Evolutionary conservation across 257 asterid species (phyloP).

Genomic region (Echites panduratus): DNA sequence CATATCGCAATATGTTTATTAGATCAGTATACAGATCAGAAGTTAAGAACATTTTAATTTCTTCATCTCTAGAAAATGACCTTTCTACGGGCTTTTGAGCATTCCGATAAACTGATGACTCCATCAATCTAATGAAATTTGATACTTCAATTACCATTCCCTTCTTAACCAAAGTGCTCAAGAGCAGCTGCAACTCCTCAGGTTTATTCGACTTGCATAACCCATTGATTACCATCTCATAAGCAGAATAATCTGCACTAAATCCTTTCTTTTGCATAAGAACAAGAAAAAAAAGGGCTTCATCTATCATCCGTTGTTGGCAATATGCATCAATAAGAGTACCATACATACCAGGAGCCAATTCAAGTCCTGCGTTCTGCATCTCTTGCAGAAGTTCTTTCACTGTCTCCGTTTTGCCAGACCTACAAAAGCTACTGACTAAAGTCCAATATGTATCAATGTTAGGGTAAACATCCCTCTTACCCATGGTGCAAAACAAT

Average conservation of each 20-base stretch:
- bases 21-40: conserved; percentile 24
- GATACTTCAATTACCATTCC: conserved; percentile 16
- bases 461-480: conserved; percentile 16
- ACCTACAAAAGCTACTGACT: conserved; percentile 21
- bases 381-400: conserved; percentile 23
- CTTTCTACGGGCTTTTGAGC: conserved; percentile 10
- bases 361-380: conserved; percentile 21
- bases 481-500: conserved; percentile 18
- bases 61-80: conserved; percentile 7
- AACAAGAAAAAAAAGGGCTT: conserved; percentile 19
- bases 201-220: conserved; percentile 19
- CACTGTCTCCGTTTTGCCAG: conserved; percentile 17
- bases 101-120: conserved; percentile 8
- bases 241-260: conserved; percentile 9
- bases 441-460: conserved; percentile 27
- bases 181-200: conserved; percentile 19
- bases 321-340: conserved; percentile 20
- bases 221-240: conserved; percentile 20
- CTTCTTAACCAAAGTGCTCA: conserved; percentile 29
- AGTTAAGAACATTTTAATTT: background rate
- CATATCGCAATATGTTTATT: conserved; percentile 11
- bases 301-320: conserved; percentile 17
- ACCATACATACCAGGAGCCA: conserved; percentile 17
- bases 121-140: conserved; percentile 12
- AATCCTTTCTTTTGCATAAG: conserved; percentile 30